These are phyloP conservation scores for Populus ilicifolia DNA, from an alignment of 345 rosid genomes.

Conservation along the genomic window DNA sequence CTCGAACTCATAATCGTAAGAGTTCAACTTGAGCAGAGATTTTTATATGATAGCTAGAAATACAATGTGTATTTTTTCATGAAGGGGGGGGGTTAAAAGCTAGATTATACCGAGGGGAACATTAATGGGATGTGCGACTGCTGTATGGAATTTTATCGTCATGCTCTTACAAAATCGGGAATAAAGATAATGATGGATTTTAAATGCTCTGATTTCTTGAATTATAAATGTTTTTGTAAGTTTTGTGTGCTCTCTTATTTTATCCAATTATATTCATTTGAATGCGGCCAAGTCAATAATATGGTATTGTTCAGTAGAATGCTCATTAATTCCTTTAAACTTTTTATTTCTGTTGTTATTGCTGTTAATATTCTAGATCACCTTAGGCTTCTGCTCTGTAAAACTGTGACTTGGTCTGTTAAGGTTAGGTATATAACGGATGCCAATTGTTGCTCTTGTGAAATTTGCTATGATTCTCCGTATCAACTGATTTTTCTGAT, in stretches of 20 bases:
- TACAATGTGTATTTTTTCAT: not conserved
- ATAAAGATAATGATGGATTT: not conserved
- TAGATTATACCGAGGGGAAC: not conserved
- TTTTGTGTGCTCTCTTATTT: not conserved
- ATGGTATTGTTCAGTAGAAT: not conserved
- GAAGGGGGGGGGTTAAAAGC: not conserved
- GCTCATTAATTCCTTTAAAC: not conserved
- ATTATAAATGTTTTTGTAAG: too few relatives aligned
- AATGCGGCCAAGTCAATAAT: not conserved
- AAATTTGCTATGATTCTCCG: not conserved
- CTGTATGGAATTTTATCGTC: not conserved
- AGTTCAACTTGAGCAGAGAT: not conserved
- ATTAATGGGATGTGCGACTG: not conserved
- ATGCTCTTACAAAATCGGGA: too few relatives aligned
- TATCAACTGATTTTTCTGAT: not conserved
- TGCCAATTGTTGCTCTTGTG: not conserved
- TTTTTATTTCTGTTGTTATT: not conserved
- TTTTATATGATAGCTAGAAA: not conserved
- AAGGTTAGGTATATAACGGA: not conserved
- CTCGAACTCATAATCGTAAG: not conserved
- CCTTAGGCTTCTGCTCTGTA: not conserved
- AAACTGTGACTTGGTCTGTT: not conserved
- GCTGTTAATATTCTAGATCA: not conserved
- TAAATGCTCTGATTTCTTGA: not conserved
- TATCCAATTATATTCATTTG: not conserved